A percentile compares a stretch with the other conserved stretches of the same genome.
phyloP scores from a whole-genome alignment of 2,329 filamentous ascomycete genomes.

The Sporothrix euskadiensis region DNA sequence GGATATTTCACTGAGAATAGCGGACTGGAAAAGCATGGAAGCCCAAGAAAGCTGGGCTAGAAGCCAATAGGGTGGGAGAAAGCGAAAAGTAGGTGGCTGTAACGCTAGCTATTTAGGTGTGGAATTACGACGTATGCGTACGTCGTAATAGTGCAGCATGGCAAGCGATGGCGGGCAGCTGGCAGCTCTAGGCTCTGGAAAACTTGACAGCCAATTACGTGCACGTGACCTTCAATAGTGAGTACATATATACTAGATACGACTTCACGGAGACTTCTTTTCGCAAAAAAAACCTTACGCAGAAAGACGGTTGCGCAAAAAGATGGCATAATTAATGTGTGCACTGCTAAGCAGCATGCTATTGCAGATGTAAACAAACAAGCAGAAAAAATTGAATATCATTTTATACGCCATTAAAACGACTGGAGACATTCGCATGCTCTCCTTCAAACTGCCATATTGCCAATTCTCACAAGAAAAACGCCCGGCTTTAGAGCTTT shows the following conservation, averaged over 20 bases:
- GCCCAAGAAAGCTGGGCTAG: neutral
- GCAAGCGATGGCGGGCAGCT: neutral
- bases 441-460: neutral
- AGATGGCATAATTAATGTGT: neutral
- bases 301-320: neutral
- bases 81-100: constrained; percentile 10
- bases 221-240: neutral
- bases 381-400: neutral
- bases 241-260: too few species aligned
- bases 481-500: neutral
- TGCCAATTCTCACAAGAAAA: neutral
- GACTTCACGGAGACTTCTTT: neutral
- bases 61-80: neutral
- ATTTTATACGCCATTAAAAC: neutral
- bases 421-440: neutral
- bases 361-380: neutral
- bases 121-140: neutral
- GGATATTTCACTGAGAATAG: neutral
- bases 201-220: neutral
- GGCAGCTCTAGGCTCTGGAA: neutral
- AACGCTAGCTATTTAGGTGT: neutral
- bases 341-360: neutral
- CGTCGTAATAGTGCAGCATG: neutral
- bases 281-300: neutral
- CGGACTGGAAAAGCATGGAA: constrained; percentile 4